Base-by-base conservation (phyloP, 2,329 filamentous ascomycete species). In the Pseudopyrenochaeta lycopersici region DNA sequence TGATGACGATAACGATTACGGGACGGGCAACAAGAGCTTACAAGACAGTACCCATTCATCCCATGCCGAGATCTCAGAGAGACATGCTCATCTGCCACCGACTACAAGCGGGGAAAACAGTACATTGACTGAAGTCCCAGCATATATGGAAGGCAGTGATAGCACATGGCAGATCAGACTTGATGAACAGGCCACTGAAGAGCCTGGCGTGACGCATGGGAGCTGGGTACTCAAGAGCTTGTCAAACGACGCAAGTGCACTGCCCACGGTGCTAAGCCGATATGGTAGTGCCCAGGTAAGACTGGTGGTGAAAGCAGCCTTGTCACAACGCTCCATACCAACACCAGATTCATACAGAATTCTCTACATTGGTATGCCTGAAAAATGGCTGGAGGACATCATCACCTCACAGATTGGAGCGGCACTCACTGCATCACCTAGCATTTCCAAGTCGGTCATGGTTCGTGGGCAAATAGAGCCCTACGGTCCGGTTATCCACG, bases 401-500 rank as follows among this genome's bases (percentile, higher is more conserved):
- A 69, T 74, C 35, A 68, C 64, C 23, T 52, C 54, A 7, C 64
- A 71, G 29, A 69, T 76, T 29, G 66, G 63, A n/a, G 62, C 65
- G 21, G 72, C 73, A 20, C 66, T 76, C 33, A 58, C 63, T 43
- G 64, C 70, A 11, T 64, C 67, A 30, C 67, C 69, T 41, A 63
- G 64, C 43, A 60, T 65, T 10, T 74, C 72, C 32, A 64, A 71
- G 53, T 75, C 71, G 49, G 68, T 70, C 45, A 68, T 74, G 62
- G 70, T 75, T 17, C 66, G 64, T 46, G 67, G 72, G 21, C 67
- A 71, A 51, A 63, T 75, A 46, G 68, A 74, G 51, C 66, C 66
- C 4, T 67, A 67, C 21, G 64, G 64, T 41, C 64, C 67, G 11
- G 62, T 72, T 27, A 62, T 75, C 10, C 58, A 70, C 40, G 58